Evolutionary conservation across 225 moss, liverwort and hornwort genomes (phyloP).

Genomic region (Rhytidiadelphus loreus): DNA sequence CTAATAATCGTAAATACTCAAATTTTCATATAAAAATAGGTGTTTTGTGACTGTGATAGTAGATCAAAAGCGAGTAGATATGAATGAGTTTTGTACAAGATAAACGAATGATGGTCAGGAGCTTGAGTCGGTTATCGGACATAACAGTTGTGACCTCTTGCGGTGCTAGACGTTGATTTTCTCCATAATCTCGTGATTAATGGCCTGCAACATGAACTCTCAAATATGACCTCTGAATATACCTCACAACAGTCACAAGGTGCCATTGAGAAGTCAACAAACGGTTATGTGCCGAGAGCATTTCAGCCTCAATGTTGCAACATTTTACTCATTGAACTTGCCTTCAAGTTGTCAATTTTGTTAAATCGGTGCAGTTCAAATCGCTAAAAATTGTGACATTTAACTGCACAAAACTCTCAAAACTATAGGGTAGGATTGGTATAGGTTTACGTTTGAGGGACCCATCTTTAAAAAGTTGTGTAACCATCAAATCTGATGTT

Average conservation of each 20-base stretch:
- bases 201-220: too few relatives aligned
- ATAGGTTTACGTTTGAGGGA: background rate
- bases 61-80: background rate
- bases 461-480: background rate
- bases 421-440: background rate
- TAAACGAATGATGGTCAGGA: background rate
- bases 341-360: background rate
- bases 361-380: background rate
- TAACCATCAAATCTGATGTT: background rate
- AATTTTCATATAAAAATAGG: background rate
- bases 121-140: too few relatives aligned
- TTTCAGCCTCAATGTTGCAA: background rate
- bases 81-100: background rate
- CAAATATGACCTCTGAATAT: too few relatives aligned
- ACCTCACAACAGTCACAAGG: background rate
- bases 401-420: background rate
- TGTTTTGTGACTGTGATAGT: background rate
- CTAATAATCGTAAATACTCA: background rate
- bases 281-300: background rate
- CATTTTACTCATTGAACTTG: background rate
- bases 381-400: background rate
- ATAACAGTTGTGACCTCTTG: too few relatives aligned
- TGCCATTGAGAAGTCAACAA: background rate
- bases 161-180: too few relatives aligned
- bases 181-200: too few relatives aligned